Evolutionary conservation across 2,329 filamentous ascomycete species (phyloP).

Genomic region (Botryotinia globosa): DNA sequence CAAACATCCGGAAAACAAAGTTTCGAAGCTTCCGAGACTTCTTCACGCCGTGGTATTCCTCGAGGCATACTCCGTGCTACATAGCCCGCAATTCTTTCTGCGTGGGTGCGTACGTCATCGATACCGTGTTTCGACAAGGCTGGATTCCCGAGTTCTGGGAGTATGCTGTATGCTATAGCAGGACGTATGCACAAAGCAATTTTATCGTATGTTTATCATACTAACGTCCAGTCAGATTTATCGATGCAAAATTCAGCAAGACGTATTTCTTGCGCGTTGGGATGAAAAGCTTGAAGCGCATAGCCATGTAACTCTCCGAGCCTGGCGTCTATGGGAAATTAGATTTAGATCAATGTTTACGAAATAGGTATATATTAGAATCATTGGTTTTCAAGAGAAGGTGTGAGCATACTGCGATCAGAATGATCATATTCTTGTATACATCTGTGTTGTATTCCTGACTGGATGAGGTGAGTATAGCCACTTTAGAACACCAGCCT

Average conservation of each 20-base stretch:
- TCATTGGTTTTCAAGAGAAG: no score
- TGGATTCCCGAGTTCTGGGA: neutral
- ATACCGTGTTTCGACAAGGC: neutral
- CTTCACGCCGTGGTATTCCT: neutral
- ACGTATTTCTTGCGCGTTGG: neutral
- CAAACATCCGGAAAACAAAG: neutral
- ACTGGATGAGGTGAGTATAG: no score
- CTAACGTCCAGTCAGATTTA: accelerated
- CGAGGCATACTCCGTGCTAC: neutral
- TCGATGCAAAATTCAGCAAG: neutral
- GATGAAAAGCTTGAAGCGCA: neutral
- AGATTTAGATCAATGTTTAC: no score
- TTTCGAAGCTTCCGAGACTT: neutral
- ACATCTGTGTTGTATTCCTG: no score
- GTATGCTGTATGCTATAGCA: neutral
- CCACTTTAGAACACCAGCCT: no score
- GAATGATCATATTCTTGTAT: no score
- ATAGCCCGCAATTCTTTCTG: neutral
- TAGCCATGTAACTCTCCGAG: accelerated
- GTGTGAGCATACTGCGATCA: no score
- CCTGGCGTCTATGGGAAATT: no score
- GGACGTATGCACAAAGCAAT: neutral
- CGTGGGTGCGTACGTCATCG: neutral
- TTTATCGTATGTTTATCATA: accelerated
- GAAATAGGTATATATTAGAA: no score